Evolutionary conservation across 176 grass and related monocot genomes (phyloP), one percentile per base, ranked within the genome.

Genomic region (Chrysopogon serrulatus): DNA sequence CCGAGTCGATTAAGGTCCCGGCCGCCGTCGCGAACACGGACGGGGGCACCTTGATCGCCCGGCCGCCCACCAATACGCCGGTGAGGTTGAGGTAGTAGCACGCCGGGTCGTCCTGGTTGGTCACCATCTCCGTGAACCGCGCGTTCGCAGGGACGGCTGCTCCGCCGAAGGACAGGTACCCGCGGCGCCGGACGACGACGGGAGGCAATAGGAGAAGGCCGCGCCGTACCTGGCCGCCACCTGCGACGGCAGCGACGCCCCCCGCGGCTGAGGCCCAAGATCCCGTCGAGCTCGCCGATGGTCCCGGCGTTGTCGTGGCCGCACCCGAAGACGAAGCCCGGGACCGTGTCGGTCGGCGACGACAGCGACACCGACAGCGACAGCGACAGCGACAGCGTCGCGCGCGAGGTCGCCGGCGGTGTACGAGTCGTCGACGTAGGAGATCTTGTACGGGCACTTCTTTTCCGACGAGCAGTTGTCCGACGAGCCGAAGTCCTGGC

Each of bases 291-390:
- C 53, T 45, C 26, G 44, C 91, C 94, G 66, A 93, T 91, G 36
- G 36, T 42, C 14, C 90, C 90, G 1, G 4, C 30, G 80, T 89
- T 63, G 43, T 19, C 14, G 23, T 88, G 75, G 59, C 92, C 86
- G 54, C 95, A 97, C 7, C 92, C 92, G 80, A 97, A 97, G 60
- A 87, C 56, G 90, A 94, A 97, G n/a, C n/a, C n/a, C n/a, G n/a
- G n/a, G n/a, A n/a, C n/a, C n/a, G n/a, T n/a, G n/a, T n/a, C n/a
- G n/a, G n/a, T n/a, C n/a, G n/a, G n/a, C n/a, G n/a, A n/a, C n/a
- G n/a, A n/a, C n/a, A n/a, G n/a, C n/a, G n/a, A n/a, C n/a, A n/a
- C n/a, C n/a, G n/a, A n/a, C n/a, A n/a, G n/a, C n/a, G n/a, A n/a
- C n/a, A n/a, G n/a, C n/a, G n/a, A n/a, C n/a, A n/a, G n/a, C n/a